Evolutionary conservation across 768 basidiomycete genomes (phyloP).

Genomic region (Suillus plorans): DNA sequence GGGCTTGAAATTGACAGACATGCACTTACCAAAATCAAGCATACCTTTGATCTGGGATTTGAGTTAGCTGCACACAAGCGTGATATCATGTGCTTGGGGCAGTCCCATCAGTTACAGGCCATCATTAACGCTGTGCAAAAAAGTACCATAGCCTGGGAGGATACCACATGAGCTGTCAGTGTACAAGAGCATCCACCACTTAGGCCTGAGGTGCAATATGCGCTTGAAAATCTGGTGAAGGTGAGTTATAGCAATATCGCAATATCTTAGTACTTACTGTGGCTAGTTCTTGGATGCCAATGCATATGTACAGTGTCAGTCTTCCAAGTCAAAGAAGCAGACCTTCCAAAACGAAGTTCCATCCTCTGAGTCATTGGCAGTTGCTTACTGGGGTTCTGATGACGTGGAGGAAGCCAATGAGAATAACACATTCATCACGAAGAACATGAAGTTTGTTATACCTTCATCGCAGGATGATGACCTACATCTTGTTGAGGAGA

Average conservation of each 20-base stretch:
- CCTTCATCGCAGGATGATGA: neutral
- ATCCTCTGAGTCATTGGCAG: neutral
- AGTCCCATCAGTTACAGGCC: neutral
- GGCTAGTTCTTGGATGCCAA: neutral
- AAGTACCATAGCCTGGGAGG: neutral
- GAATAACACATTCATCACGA: neutral
- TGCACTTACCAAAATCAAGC: neutral
- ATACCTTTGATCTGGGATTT: neutral
- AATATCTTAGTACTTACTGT: neutral
- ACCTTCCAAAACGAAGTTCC: neutral
- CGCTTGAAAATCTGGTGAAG: neutral
- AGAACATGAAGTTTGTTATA: neutral
- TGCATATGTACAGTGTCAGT: neutral
- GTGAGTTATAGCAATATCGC: neutral
- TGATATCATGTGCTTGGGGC: neutral
- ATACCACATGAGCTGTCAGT: neutral
- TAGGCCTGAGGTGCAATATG: neutral
- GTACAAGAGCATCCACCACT: neutral
- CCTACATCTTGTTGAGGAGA: neutral
- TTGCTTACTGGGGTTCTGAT: neutral
- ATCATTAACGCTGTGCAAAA: neutral
- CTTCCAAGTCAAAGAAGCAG: neutral
- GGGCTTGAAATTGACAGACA: neutral
- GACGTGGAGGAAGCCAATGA: neutral
- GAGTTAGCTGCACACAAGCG: neutral